Evolutionary conservation across 495 filamentous ascomycete species (phyloP).

Genomic region (Aspergillus sclerotioniger): DNA sequence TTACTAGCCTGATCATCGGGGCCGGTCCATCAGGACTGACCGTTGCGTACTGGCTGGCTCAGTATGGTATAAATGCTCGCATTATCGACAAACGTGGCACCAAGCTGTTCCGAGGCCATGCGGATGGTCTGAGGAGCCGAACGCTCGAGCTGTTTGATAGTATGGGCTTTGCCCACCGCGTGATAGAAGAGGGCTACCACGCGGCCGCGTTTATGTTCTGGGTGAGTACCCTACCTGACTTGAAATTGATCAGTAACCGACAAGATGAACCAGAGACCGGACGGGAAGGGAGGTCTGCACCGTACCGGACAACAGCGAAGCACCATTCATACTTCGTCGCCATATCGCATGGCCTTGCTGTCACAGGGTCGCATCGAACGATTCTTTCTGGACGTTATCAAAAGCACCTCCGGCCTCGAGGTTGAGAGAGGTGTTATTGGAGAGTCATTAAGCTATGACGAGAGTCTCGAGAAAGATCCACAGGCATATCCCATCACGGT

Average conservation of each 20-base stretch:
- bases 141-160: slow-evolving; percentile 66
- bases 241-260: slow-evolving; percentile 2
- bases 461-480: slow-evolving; percentile 36
- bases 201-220: slow-evolving; percentile 43
- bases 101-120: slow-evolving; percentile 57
- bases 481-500: slow-evolving; percentile 55
- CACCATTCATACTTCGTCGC: slow-evolving; percentile 47
- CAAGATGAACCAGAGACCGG: slow-evolving; percentile 25
- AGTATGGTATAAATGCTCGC: slow-evolving; percentile 55
- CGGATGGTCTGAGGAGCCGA: slow-evolving; percentile 59
- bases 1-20: slow-evolving; percentile 52
- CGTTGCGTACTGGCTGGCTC: slow-evolving; percentile 62
- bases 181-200: slow-evolving; percentile 58
- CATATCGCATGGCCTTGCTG: slow-evolving; percentile 51
- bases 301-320: slow-evolving; percentile 50
- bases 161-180: slow-evolving; percentile 60
- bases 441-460: slow-evolving; percentile 45
- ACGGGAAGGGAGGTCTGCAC: slow-evolving; percentile 45
- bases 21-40: slow-evolving; percentile 68
- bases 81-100: slow-evolving; percentile 61
- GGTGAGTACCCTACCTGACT: slow-evolving; percentile 6
- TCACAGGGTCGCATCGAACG: slow-evolving; percentile 58
- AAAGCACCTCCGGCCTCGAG: slow-evolving; percentile 41
- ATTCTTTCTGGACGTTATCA: slow-evolving; percentile 53
- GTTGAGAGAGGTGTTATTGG: slow-evolving; percentile 52